phyloP scores from a whole-genome alignment of 164 flowering plant genomes.

The Taxillus chinensis region DNA sequence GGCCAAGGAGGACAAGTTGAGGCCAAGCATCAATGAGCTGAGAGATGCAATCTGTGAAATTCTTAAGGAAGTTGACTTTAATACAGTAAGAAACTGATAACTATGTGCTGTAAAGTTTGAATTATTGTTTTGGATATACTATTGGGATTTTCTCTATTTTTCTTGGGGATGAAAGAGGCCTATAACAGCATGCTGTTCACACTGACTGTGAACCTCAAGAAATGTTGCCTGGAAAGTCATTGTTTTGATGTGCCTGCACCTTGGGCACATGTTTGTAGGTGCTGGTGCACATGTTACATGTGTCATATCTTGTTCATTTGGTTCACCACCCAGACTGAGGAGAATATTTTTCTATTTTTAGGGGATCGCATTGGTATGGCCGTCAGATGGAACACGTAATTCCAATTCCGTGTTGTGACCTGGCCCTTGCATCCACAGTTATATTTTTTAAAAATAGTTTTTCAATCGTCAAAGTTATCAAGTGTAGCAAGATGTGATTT shows the following conservation, averaged over 20 bases:
- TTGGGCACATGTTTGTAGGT: too few species aligned
- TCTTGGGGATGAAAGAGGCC: too few species aligned
- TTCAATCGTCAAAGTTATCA: background rate
- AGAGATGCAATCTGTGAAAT: slow-evolving; percentile 64
- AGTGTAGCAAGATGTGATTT: too few species aligned
- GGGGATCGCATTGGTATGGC: too few species aligned
- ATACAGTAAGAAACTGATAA: slow-evolving; percentile 44
- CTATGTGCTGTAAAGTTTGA: background rate
- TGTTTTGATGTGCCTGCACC: too few species aligned
- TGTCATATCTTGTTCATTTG: too few species aligned
- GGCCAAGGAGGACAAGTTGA: slow-evolving; percentile 26
- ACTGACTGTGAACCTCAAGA: background rate
- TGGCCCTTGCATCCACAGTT: background rate
- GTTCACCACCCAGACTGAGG: too few species aligned
- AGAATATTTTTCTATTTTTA: too few species aligned
- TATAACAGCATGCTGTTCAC: background rate
- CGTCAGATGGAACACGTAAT: background rate
- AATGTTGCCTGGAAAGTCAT: too few species aligned
- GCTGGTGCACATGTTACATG: too few species aligned
- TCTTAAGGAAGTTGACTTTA: slow-evolving; percentile 86
- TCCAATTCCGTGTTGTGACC: background rate
- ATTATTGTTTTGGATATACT: background rate
- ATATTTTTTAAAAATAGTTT: background rate
- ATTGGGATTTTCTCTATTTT: too few species aligned
- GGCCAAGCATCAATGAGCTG: slow-evolving; percentile 57